These are phyloP conservation scores for Penicillium lagena DNA, from an alignment of 495 filamentous ascomycete species.

Conservation along the genomic window DNA sequence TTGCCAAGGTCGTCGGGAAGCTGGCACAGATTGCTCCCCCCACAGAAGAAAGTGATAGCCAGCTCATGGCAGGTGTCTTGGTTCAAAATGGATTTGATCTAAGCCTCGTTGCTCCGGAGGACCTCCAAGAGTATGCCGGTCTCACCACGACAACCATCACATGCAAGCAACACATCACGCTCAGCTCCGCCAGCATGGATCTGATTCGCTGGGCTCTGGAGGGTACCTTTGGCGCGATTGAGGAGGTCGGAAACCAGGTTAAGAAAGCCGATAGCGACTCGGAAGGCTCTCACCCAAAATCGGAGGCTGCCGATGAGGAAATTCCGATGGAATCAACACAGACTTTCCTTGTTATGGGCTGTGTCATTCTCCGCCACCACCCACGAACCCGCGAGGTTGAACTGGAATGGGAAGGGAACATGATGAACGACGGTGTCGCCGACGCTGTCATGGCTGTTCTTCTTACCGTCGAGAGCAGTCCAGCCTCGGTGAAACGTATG, in stretches of 20 bases:
- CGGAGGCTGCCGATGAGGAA: constrained; percentile 46
- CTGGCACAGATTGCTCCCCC: constrained; percentile 75
- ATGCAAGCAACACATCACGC: constrained; percentile 80
- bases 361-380: constrained; percentile 65
- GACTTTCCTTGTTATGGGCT: constrained; percentile 83
- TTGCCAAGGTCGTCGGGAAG: constrained; percentile 93
- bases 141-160: constrained; percentile 87
- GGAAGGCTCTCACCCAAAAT: constrained; percentile 30
- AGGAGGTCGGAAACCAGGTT: constrained; percentile 49
- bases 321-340: constrained; percentile 37
- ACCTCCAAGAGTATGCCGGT: constrained; percentile 91
- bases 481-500: constrained; percentile 90
- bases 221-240: constrained; percentile 82
- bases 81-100: constrained; percentile 97
- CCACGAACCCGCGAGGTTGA: constrained; percentile 69
- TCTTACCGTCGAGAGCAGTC: constrained; percentile 81
- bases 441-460: constrained; percentile 92
- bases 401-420: constrained; percentile 95
- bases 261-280: constrained; percentile 20
- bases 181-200: constrained; percentile 83
- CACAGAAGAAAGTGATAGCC: constrained; percentile 34
- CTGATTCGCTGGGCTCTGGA: constrained; percentile 92
- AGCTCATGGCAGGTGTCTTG: constrained; percentile 78
- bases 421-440: constrained; percentile 94
- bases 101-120: constrained; percentile 91